Evolutionary conservation across 169 alveolate species (phyloP).

Genomic region (Neospora caninum): DNA sequence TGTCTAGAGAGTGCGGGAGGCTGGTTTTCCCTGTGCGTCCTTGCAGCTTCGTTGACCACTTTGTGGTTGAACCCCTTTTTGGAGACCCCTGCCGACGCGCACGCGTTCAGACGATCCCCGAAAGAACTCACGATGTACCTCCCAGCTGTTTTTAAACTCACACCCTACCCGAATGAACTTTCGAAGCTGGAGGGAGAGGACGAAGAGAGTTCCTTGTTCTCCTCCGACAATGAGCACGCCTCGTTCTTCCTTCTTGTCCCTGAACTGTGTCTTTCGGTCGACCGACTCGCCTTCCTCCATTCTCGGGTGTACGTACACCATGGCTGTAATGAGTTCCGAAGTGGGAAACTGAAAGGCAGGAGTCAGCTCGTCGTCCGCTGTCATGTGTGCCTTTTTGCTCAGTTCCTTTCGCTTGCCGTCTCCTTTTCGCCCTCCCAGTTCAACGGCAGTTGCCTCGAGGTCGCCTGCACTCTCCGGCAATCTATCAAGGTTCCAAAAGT

Average conservation of each 20-base stretch:
- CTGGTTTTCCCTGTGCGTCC: too few species aligned
- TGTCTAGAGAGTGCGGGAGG: too few species aligned
- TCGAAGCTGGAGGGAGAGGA: neutral
- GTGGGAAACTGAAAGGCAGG: neutral
- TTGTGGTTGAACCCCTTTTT: too few species aligned
- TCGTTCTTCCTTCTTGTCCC: neutral
- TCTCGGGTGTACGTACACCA: neutral
- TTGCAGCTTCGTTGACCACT: too few species aligned
- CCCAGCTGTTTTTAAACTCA: neutral
- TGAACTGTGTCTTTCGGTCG: neutral
- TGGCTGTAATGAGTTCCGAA: neutral
- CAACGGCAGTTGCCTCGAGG: neutral
- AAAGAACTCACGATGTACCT: too few species aligned
- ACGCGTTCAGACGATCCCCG: too few species aligned
- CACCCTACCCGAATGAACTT: neutral
- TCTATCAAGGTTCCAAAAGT: neutral
- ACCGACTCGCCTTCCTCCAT: neutral
- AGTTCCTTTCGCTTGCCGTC: neutral
- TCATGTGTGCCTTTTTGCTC: neutral
- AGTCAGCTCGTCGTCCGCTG: neutral
- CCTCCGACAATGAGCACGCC: neutral
- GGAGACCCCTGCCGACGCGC: too few species aligned
- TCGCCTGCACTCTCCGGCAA: neutral
- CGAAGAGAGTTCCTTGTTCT: neutral
- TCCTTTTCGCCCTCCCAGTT: neutral